Evolutionary conservation across 306 rosid genomes (phyloP).

Genomic region (Leucaena leucocephala): DNA sequence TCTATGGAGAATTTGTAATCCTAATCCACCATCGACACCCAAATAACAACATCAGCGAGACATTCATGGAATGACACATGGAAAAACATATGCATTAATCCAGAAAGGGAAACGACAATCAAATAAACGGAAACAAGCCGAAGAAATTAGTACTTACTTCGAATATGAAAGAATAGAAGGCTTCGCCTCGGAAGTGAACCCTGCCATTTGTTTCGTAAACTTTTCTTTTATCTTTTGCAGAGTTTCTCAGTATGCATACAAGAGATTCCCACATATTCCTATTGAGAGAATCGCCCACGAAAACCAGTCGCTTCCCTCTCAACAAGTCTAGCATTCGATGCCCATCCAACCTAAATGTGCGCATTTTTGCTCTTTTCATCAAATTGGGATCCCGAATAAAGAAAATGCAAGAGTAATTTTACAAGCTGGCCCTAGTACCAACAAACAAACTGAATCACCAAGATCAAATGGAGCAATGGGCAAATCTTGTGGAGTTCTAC

Average conservation of each 20-base stretch:
- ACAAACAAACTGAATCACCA: neutral
- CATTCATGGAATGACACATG: neutral
- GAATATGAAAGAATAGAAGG: slow-evolving; percentile 84
- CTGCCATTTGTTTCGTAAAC: slow-evolving; percentile 87
- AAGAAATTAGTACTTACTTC: slow-evolving; percentile 48
- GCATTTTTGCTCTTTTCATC: slow-evolving; percentile 21
- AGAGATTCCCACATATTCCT: slow-evolving; percentile 99
- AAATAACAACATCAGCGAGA: neutral
- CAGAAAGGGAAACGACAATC: neutral
- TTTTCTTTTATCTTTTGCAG: slow-evolving; percentile 62
- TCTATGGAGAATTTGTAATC: slow-evolving; percentile 82
- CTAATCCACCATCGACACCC: slow-evolving; percentile 43
- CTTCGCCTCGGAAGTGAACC: slow-evolving; percentile 80
- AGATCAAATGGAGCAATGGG: neutral
- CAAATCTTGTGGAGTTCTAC: slow-evolving; percentile 20
- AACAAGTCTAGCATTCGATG: slow-evolving; percentile 68
- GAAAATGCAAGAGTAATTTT: neutral
- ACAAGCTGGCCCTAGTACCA: slow-evolving; percentile 1
- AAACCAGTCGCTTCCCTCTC: slow-evolving; percentile 81
- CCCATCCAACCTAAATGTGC: slow-evolving; percentile 66
- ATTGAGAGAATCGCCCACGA: slow-evolving; percentile 97
- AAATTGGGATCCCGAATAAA: slow-evolving; percentile 19
- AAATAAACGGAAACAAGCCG: neutral
- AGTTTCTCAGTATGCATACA: slow-evolving; percentile 78
- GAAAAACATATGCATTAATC: neutral